Conservation (phyloP, 768 basidiomycete genomes). For the Kwoniella sp. region DNA sequence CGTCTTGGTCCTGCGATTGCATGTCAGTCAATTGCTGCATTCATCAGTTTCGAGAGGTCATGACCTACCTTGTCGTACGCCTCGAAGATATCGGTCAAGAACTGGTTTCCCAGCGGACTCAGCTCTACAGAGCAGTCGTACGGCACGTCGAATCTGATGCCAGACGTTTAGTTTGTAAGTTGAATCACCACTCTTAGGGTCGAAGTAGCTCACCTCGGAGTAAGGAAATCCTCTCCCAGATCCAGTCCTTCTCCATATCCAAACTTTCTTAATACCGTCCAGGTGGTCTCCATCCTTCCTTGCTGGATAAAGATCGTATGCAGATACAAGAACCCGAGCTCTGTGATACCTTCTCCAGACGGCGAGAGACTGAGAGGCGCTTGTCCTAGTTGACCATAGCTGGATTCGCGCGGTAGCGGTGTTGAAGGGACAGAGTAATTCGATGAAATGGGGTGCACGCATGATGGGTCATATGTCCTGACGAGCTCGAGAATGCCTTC, state of each 20-base stretch:
- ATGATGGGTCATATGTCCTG: constrained; percentile 71
- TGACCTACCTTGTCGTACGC: constrained; percentile 81
- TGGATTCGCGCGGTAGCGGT: constrained; percentile 32
- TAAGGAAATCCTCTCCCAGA: constrained; percentile 81
- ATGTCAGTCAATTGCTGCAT: neutral
- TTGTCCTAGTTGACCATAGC: constrained; percentile 34
- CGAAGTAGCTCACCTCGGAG: constrained; percentile 71
- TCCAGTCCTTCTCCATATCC: constrained; percentile 94
- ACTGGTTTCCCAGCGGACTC: constrained; percentile 90
- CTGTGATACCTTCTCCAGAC: constrained; percentile 69
- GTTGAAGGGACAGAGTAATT: constrained; percentile 41
- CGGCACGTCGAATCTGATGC: constrained; percentile 82
- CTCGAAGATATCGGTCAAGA: constrained; percentile 95
- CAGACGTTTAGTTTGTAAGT: neutral
- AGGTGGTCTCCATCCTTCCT: constrained; percentile 93
- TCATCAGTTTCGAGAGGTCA: neutral
- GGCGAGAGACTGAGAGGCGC: constrained; percentile 39
- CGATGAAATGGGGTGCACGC: constrained; percentile 62
- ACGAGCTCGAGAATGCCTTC: constrained; percentile 97
- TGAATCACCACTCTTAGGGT: neutral
- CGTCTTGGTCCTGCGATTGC: constrained; percentile 79
- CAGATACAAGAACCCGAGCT: constrained; percentile 88
- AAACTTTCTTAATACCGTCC: constrained; percentile 92
- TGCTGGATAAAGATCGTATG: constrained; percentile 97
- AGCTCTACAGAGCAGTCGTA: constrained; percentile 93